Evolutionary conservation across 2,329 filamentous ascomycete species (phyloP).

Genomic region (Alternaria ethzedia): DNA sequence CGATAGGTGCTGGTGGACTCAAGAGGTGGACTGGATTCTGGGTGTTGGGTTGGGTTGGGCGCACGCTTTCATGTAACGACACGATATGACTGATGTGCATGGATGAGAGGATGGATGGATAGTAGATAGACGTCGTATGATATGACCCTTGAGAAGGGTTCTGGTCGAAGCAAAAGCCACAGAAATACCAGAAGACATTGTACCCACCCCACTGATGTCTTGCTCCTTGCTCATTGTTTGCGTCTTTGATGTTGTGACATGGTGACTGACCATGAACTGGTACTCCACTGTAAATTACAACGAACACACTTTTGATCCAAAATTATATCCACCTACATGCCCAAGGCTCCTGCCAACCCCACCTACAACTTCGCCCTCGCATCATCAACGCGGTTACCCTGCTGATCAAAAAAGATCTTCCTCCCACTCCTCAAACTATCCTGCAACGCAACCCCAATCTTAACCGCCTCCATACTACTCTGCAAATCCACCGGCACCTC

Average conservation of each 20-base stretch:
- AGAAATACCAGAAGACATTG: not conserved
- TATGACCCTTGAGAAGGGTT: not conserved
- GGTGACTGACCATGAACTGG: not conserved
- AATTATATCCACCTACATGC: not conserved
- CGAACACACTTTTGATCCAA: not conserved
- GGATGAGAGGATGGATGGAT: not conserved
- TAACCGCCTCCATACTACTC: conserved; percentile 65
- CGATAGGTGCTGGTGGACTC: conserved; percentile 10
- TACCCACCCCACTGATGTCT: not conserved
- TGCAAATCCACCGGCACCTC: conserved; percentile 62
- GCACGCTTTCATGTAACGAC: not conserved
- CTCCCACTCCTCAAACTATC: conserved; percentile 52
- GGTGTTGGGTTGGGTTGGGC: not conserved
- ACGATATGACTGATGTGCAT: not conserved
- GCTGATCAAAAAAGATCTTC: conserved; percentile 63
- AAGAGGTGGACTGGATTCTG: not conserved
- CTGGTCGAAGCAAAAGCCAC: not conserved
- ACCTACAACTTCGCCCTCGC: conserved; percentile 46
- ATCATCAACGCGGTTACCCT: conserved; percentile 54
- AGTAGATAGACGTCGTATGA: not conserved
- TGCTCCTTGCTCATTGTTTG: too few relatives aligned
- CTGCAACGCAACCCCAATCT: conserved; percentile 62
- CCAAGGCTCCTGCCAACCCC: too few relatives aligned
- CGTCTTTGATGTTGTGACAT: not conserved
- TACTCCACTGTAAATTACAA: not conserved